These are phyloP conservation scores for Lentinula edodes DNA, from an alignment of 768 basidiomycete genomes.

Conservation along the genomic window DNA sequence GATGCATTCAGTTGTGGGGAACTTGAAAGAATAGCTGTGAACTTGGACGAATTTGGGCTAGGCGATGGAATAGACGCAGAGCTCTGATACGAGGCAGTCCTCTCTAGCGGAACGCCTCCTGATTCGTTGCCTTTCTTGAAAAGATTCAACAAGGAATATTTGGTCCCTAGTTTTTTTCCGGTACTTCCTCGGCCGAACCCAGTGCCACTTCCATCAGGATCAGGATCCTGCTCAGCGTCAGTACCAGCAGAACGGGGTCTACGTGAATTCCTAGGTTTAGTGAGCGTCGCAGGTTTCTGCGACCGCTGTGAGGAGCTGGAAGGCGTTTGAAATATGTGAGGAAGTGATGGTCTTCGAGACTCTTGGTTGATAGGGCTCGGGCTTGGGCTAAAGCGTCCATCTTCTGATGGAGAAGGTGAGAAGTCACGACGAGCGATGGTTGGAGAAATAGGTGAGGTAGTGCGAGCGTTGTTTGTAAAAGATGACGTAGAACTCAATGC, in stretches of 20 bases:
- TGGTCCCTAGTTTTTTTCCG: slow-evolving; percentile 51
- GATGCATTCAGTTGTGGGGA: slow-evolving; percentile 15
- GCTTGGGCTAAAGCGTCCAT: slow-evolving; percentile 15
- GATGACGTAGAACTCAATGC: slow-evolving; percentile 10
- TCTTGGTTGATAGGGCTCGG: slow-evolving; percentile 26
- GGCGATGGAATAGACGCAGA: slow-evolving; percentile 14
- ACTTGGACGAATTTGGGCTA: not conserved
- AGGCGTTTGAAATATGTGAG: slow-evolving; percentile 41
- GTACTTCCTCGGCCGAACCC: slow-evolving; percentile 28
- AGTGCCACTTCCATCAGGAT: slow-evolving; percentile 23
- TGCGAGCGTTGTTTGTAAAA: not conserved
- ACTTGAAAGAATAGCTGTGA: slow-evolving; percentile 15
- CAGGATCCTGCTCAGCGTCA: slow-evolving; percentile 43
- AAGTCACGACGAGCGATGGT: slow-evolving; percentile 38
- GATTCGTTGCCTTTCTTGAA: slow-evolving; percentile 53
- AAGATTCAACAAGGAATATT: slow-evolving; percentile 68
- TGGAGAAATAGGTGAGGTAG: slow-evolving; percentile 30
- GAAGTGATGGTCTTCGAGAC: slow-evolving; percentile 65
- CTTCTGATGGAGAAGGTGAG: slow-evolving; percentile 27
- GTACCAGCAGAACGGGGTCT: slow-evolving; percentile 73
- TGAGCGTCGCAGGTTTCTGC: slow-evolving; percentile 29
- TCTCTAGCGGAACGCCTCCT: slow-evolving; percentile 10
- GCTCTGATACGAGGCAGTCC: slow-evolving; percentile 16
- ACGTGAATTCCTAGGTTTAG: slow-evolving; percentile 27
- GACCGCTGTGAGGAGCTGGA: slow-evolving; percentile 23